Percentiles rank a stretch among this genome's conserved stretches.
phyloP scores from a whole-genome alignment of 345 rosid species.

The Salix exigua region DNA sequence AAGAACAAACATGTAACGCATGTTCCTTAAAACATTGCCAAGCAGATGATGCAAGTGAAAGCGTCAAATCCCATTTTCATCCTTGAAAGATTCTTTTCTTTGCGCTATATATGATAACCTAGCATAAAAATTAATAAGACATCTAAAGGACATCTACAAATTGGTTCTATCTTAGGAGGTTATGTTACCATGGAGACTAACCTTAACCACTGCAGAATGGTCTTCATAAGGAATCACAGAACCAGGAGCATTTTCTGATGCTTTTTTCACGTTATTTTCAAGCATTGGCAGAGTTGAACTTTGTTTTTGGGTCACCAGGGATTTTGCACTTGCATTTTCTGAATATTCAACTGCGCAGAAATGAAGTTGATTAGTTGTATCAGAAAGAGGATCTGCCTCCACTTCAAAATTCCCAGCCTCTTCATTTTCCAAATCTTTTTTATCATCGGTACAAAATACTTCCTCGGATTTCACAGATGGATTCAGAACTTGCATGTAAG shows the following conservation, averaged over 20 bases:
- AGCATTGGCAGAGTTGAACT: constrained; percentile 25
- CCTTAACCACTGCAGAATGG: constrained; percentile 44
- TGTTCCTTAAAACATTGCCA: not conserved
- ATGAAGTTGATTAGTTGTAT: constrained; percentile 14
- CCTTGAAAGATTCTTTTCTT: not conserved
- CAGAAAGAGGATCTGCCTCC: constrained; percentile 26
- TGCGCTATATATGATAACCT: not conserved
- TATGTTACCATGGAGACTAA: constrained; percentile 26
- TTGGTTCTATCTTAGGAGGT: not conserved
- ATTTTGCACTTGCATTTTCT: constrained; percentile 11
- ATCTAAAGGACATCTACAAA: not conserved
- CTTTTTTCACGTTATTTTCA: constrained; percentile 22
- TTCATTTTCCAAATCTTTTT: constrained; percentile 18
- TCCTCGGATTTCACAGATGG: constrained; percentile 24
- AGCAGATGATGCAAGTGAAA: not conserved
- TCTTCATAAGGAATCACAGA: constrained; percentile 33
- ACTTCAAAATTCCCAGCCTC: constrained; percentile 20
- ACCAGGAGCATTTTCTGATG: constrained; percentile 24
- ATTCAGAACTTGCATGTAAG: constrained; percentile 19
- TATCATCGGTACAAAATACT: constrained; percentile 8
- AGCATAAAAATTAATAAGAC: not conserved
- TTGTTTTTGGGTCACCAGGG: constrained; percentile 29
- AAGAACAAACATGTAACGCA: not conserved
- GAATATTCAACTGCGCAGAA: constrained; percentile 15
- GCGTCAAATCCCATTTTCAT: not conserved